Base-by-base conservation (phyloP, 371 early-diverging fungal genomes). In the Fennellomyces sp. region DNA sequence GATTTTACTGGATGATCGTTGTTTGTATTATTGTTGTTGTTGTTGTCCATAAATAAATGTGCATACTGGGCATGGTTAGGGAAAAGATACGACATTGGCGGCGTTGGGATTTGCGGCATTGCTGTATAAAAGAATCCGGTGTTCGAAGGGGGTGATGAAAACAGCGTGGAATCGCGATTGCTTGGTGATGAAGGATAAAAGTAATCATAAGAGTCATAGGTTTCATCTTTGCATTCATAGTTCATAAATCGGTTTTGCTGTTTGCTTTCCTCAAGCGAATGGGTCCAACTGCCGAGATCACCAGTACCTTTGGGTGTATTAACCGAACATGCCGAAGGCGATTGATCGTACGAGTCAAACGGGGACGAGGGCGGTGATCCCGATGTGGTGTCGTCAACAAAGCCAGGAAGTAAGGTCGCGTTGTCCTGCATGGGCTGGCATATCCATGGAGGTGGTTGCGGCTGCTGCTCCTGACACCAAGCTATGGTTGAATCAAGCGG, bases 301-400 rank as follows among this genome's bases (percentile, higher is more conserved):
- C 21, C 23, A 21, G 21, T 25, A 23, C 23, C 45, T 45, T 19
- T 45, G 3, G 45, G 45, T 45, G 45, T 45, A 45, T 45, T 19
- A 45, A 45, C 12, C 17, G 45, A 45, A 45, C 45, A 45, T 45
- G 45, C 45, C n/a, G 45, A 45, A 17, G 45, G 45, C n/a, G 45
- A 45, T 23, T 45, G 45, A 3, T 45, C 45, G n/a, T 45, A 45
- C 3, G 45, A 23, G 23, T 45, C 45, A 45, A 45, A 45, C 23
- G 45, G 45, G 3, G 45, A 45, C 5, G 45, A 45, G n/a, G 45
- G 45, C 5, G 45, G 17, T 12, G 45, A 45, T 45, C 45, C 45
- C 45, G 45, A 45, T 21, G 45, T 21, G n/a, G 45, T 21, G n/a
- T 45, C 45, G n/a, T 45, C 45, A 17, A 45, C 23, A 21, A 45